These are phyloP conservation scores for Schizopora paradoxa DNA, from an alignment of 1,284 basidiomycete genomes.

Conservation along the genomic window DNA sequence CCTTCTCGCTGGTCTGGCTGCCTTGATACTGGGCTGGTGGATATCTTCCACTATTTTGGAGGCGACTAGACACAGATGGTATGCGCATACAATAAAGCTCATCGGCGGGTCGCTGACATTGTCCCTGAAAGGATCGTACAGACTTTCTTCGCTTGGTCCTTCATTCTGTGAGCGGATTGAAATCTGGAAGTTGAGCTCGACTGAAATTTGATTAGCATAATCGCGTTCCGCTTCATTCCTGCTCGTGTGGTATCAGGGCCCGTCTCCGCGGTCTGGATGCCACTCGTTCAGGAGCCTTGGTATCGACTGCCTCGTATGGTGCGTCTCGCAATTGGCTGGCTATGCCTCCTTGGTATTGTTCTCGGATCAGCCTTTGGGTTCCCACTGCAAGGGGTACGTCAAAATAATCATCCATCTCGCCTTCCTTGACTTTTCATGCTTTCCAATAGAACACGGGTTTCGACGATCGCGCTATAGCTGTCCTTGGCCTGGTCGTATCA, in stretches of 20 bases:
- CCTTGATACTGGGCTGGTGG: slow-evolving; percentile 76
- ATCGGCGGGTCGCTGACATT: slow-evolving; percentile 13
- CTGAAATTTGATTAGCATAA: slow-evolving; percentile 42
- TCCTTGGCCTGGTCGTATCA: slow-evolving; percentile 74
- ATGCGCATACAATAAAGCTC: slow-evolving; percentile 23
- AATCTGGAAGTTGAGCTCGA: not conserved
- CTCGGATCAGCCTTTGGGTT: slow-evolving; percentile 84
- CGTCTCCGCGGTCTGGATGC: slow-evolving; percentile 59
- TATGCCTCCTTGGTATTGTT: slow-evolving; percentile 66
- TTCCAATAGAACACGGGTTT: slow-evolving; percentile 54
- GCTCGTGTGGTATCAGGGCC: slow-evolving; percentile 61
- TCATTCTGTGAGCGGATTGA: slow-evolving; percentile 48
- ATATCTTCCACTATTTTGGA: slow-evolving; percentile 62
- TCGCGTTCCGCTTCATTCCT: slow-evolving; percentile 76
- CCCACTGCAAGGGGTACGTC: slow-evolving; percentile 48
- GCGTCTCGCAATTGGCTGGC: slow-evolving; percentile 65
- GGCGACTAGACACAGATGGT: slow-evolving; percentile 72
- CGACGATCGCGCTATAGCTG: slow-evolving; percentile 76
- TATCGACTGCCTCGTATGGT: slow-evolving; percentile 53
- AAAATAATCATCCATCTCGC: slow-evolving; percentile 4
- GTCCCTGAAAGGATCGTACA: slow-evolving; percentile 58
- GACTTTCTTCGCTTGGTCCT: slow-evolving; percentile 76
- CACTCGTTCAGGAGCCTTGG: slow-evolving; percentile 62
- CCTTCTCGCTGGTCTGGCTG: slow-evolving; percentile 47
- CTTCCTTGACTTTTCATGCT: slow-evolving; percentile 4